These are phyloP conservation scores for Pseudoperonospora humuli DNA, from an alignment of 352 stramenopile genomes.

Conservation along the genomic window DNA sequence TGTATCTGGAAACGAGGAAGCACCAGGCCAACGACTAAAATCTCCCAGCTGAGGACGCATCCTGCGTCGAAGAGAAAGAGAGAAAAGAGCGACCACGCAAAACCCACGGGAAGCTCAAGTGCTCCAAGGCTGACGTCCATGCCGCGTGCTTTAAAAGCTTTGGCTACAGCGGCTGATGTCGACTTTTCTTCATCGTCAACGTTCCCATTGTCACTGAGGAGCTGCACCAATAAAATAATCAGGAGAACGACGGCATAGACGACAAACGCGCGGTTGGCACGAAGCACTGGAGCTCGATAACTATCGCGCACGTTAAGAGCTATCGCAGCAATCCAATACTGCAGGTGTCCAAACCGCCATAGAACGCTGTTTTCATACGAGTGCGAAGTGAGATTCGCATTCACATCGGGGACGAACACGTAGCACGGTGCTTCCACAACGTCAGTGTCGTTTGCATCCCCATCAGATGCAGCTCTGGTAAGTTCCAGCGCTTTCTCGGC, in stretches of 20 bases:
- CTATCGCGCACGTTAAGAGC: conserved; percentile 56
- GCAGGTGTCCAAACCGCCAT: conserved; percentile 71
- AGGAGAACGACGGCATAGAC: conserved; percentile 40
- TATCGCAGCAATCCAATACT: conserved; percentile 69
- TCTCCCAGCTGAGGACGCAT: conserved; percentile 50
- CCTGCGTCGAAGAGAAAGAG: conserved; percentile 59
- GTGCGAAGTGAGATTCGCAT: conserved; percentile 47
- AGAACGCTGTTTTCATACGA: conserved; percentile 75
- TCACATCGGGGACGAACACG: conserved; percentile 41
- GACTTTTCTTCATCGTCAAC: conserved; percentile 43
- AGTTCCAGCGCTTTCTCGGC: no score
- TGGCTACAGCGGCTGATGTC: conserved; percentile 27
- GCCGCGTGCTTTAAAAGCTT: no score
- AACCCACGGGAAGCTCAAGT: no score
- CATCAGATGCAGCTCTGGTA: no score
- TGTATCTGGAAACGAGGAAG: conserved; percentile 45
- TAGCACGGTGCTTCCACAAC: conserved; percentile 62
- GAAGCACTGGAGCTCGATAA: conserved; percentile 52
- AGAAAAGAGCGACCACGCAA: no score
- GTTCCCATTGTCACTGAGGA: conserved; percentile 59
- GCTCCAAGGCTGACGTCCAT: no score
- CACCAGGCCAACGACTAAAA: conserved; percentile 48
- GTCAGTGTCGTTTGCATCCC: no score
- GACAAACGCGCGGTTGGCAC: conserved; percentile 43
- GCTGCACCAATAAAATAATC: no score